These are phyloP conservation scores for Pseudogymnoascus sp. DNA, from an alignment of 2,329 filamentous ascomycete genomes.

Conservation along the genomic window DNA sequence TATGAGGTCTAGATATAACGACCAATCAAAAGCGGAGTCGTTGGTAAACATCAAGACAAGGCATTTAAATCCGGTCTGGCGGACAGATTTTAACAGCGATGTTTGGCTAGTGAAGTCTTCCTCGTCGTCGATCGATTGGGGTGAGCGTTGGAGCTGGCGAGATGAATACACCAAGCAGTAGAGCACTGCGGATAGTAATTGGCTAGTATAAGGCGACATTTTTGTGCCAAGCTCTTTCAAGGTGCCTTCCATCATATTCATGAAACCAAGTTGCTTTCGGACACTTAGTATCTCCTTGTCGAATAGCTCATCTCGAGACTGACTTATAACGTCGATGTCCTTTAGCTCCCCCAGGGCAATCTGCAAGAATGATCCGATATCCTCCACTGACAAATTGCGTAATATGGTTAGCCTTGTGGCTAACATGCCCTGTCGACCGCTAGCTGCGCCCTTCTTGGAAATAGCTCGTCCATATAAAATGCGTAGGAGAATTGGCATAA, in stretches of 20 bases:
- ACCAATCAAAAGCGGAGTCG: conserved; percentile 63
- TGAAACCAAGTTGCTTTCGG: conserved; percentile 80
- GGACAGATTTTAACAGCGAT: conserved; percentile 58
- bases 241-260: conserved; percentile 85
- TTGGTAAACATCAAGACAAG: conserved; percentile 71
- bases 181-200: conserved; percentile 67
- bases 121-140: conserved; percentile 27
- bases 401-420: conserved; percentile 74
- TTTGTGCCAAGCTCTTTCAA: conserved; percentile 75
- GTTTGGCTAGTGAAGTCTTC: conserved; percentile 29
- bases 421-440: conserved; percentile 72
- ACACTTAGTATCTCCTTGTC: conserved; percentile 51
- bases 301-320: conserved; percentile 32
- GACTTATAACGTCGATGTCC: conserved; percentile 45
- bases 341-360: conserved; percentile 70
- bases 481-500: conserved; percentile 82
- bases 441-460: conserved; percentile 66
- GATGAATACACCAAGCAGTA: conserved; percentile 72
- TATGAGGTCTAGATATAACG: conserved; percentile 60
- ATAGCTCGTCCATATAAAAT: conserved; percentile 86
- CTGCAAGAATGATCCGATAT: conserved; percentile 73
- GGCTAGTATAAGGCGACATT: conserved; percentile 58
- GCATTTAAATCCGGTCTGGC: conserved; percentile 73
- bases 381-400: conserved; percentile 64
- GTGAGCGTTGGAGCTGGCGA: conserved; percentile 42